Evolutionary conservation across 208 protist species (phyloP).

Genomic region (Leishmania arabica): DNA sequence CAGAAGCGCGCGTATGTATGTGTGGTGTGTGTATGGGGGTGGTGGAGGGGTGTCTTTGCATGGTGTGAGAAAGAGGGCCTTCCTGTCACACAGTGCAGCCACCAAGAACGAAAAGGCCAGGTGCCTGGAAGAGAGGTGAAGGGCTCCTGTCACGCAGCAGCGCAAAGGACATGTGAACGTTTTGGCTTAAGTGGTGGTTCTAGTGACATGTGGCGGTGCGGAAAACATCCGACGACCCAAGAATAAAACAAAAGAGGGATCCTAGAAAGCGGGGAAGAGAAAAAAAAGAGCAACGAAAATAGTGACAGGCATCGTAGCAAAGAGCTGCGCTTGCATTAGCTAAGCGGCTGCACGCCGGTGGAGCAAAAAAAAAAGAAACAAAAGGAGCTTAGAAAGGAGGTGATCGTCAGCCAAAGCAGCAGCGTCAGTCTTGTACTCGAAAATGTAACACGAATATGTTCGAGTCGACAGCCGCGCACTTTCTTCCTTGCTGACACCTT

Average conservation of each 20-base stretch:
- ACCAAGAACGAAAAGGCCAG: neutral
- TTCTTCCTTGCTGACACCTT: neutral
- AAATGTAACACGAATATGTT: neutral
- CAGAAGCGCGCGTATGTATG: no score
- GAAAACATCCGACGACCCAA: neutral
- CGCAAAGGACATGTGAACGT: neutral
- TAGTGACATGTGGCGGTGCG: neutral
- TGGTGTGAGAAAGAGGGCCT: neutral
- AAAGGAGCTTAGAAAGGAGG: neutral
- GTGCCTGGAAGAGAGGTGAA: neutral
- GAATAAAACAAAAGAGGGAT: neutral
- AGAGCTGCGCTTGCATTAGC: slow-evolving; percentile 5
- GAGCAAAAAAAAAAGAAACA: neutral
- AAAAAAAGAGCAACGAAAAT: neutral
- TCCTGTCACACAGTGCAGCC: neutral
- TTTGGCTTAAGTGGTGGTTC: neutral
- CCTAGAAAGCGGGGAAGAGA: neutral
- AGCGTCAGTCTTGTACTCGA: neutral
- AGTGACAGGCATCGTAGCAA: neutral
- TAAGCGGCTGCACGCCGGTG: neutral
- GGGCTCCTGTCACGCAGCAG: neutral
- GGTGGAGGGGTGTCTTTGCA: neutral
- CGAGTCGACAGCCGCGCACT: neutral
- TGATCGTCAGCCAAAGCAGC: neutral
- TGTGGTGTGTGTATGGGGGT: neutral